Base-by-base conservation (phyloP, 2,329 filamentous ascomycete genomes). In the Endoconidiophora laricicola region DNA sequence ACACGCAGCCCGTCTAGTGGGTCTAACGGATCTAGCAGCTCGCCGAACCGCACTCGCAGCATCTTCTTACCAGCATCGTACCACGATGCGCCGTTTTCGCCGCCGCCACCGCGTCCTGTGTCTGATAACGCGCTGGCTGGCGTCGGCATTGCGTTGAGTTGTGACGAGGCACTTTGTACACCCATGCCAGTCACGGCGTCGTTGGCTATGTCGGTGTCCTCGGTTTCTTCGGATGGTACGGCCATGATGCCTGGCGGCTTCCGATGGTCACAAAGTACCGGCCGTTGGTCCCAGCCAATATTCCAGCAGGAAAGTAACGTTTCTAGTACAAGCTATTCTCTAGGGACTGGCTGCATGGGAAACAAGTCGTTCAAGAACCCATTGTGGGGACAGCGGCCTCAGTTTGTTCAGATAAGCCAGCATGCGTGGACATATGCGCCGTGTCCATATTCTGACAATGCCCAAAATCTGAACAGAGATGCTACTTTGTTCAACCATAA, bases 401-500 rank as follows among this genome's bases (percentile, higher is more conserved):
- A 33, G 22, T 42, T 41, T 20, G 22, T 48, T 7, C 46, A 48
- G 26, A 23, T 43, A 14, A 29, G 46, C 18, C 37, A 29, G 20
- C 37, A 51, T 46, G 44, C 49, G 24, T 50, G 43, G 44, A 42
- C 43, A 12, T 50, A 50, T 37, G 49, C 49, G 26, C 49, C 49
- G 12, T 42, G n/a, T 12, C 16, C 49, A 5, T 42, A 51, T 41
- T 36, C 26, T 20, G 46, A 48, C 23, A 41, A 48, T 3, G 22
- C 29, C 6, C 37, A 12, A 1, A 12, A 2, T 6, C 12, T 33
- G 29, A 3, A 33, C 12, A 12, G 29, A 6, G 29, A 33, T 12
- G 29, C 29, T 10, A 12, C 29, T 33, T 33, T 12, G 29, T 33
- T 3, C 12, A 33, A 10, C 4, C 9, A 33, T 12, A 6, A 33